phyloP scores from a whole-genome alignment of 2,329 filamentous ascomycete genomes.

The Hypoxylon sp. region DNA sequence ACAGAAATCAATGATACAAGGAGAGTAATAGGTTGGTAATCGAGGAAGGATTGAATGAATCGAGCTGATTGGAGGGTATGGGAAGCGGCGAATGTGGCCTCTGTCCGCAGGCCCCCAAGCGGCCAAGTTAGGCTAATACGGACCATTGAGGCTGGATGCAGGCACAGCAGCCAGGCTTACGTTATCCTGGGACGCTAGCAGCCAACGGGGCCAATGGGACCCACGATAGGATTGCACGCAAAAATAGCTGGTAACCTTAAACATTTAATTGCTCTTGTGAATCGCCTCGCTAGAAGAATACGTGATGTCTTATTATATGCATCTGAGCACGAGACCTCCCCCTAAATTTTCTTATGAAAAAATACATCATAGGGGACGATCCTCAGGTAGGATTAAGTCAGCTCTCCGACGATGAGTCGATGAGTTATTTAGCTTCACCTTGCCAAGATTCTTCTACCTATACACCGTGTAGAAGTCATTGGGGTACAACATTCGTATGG shows the following conservation, averaged over 20 bases:
- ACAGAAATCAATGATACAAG: conserved; percentile 2
- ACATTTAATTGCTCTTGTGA: conserved; percentile 14
- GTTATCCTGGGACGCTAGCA: conserved; percentile 12
- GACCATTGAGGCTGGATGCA: conserved; percentile 35
- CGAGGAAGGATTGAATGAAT: conserved; percentile 15
- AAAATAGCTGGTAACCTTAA: conserved; percentile 25
- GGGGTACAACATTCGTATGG: not conserved
- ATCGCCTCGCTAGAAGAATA: conserved; percentile 31
- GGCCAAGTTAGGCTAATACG: conserved; percentile 29
- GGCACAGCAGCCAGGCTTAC: conserved; percentile 22
- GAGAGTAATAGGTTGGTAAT: conserved; percentile 12
- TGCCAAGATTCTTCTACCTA: not conserved
- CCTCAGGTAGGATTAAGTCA: conserved; percentile 16
- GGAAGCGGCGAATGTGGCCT: conserved; percentile 44
- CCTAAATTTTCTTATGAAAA: conserved; percentile 5
- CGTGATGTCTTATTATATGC: conserved; percentile 17
- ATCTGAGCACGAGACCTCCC: conserved; percentile 24
- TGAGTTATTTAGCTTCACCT: not conserved
- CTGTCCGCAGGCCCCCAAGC: conserved; percentile 12
- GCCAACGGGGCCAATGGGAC: conserved; percentile 2
- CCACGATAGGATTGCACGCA: conserved; percentile 17
- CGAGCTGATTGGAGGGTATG: conserved; percentile 17
- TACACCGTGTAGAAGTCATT: not conserved
- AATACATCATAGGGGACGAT: not conserved
- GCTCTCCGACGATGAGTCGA: not conserved